Base-by-base conservation (phyloP, 352 stramenopile genomes). In the Stramenopiles sp. region DNA sequence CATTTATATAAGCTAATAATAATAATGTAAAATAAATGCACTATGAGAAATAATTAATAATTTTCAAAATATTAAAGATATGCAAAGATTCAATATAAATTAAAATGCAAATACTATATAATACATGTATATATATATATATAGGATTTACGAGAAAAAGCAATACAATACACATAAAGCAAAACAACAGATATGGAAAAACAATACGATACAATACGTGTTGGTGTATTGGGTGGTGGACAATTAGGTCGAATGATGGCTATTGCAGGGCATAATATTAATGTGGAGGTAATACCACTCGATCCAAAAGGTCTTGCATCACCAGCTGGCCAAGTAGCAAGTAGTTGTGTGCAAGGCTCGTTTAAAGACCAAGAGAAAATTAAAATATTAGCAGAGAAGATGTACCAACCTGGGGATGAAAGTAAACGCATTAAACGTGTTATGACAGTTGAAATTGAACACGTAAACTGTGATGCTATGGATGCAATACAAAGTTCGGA, bases 221-320 rank as follows among this genome's bases (percentile, higher is more conserved):
- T 97, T 77, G 91, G 92, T 78, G 88, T 96, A 43, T 86, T 99
- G 30, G 95, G 95, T 78, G 95, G 95, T 78, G 95, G 95, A 65
- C 95, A 99, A 83, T 86, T 99, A 65, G 95, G 94, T 73, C 93
- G 94, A 81, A 99, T 99, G 95, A 98, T 98, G 93, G 93, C 91
- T n/a, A 85, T 96, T 76, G 94, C 96, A 65, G 93, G 92, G 6
- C 92, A 97, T 80, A 93, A 94, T 32, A 86, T 99, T 6, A 93
- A 93, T 32, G 85, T 99, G 29, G 79, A 91, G 81, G 89, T 98
- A 79, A 84, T 89, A 63, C 93, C 97, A 80, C 86, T 99, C 32
- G 95, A 99, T 84, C 90, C 92, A 7, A 83, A 91, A 7, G 91
- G 91, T 77, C 88, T 81, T 30, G 81, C 80, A 23, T 92, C 83